Percentiles rank a stretch among this genome's conserved stretches.
These are phyloP conservation scores for Ascobolus immersus DNA, from an alignment of 495 filamentous ascomycete genomes.

Conservation along the genomic window DNA sequence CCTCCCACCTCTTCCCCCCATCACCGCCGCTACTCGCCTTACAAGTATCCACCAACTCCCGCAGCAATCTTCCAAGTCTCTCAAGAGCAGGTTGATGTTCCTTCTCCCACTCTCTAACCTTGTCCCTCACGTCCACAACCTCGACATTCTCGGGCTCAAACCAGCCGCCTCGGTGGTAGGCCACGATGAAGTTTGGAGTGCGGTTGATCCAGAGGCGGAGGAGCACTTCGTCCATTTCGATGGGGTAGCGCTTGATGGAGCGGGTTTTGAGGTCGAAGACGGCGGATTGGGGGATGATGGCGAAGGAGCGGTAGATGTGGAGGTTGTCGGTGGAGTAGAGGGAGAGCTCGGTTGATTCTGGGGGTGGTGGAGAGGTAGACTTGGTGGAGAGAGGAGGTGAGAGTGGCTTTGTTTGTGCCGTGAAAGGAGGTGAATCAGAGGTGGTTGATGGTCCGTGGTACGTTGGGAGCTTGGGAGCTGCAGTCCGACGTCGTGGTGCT, in stretches of 20 bases:
- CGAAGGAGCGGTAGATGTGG: no score
- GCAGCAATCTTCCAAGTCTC: slow-evolving; percentile 21
- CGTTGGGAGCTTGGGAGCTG: no score
- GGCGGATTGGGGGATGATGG: slow-evolving; percentile 21
- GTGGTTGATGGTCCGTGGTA: no score
- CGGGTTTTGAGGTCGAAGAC: slow-evolving; percentile 49
- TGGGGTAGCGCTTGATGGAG: slow-evolving; percentile 17
- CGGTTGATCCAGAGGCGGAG: slow-evolving; percentile 35
- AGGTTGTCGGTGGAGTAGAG: background rate
- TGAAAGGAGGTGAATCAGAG: no score
- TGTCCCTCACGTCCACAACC: slow-evolving; percentile 20
- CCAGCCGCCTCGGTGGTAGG: slow-evolving; percentile 27
- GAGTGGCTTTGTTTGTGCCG: no score
- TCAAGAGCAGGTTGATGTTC: slow-evolving; percentile 19
- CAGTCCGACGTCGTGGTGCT: no score
- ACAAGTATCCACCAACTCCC: slow-evolving; percentile 22
- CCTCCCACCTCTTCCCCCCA: no score
- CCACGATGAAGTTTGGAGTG: slow-evolving; percentile 35
- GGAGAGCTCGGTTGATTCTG: no score
- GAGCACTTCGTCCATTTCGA: slow-evolving; percentile 23
- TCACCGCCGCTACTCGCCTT: slow-evolving; percentile 15
- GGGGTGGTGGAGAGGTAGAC: no score
- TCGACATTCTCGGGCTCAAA: slow-evolving; percentile 33
- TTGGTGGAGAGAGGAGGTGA: no score
- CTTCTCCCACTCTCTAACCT: slow-evolving; percentile 29